phyloP scores from a whole-genome alignment of 306 rosid species.

The Corylus americana region DNA sequence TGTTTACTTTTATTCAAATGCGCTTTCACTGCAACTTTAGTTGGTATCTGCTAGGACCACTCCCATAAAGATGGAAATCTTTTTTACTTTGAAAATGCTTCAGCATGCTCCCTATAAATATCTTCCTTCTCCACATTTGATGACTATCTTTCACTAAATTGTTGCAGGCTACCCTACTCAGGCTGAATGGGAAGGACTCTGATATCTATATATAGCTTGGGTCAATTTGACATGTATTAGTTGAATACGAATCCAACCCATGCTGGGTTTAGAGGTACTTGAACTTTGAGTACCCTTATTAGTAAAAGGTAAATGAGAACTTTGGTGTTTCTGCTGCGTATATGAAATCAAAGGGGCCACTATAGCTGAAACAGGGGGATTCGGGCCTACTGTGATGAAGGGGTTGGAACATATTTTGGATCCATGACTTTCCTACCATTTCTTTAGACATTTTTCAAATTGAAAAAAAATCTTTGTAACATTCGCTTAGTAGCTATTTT shows the following conservation, averaged over 20 bases:
- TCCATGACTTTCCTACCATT: too few relatives aligned
- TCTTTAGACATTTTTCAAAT: too few relatives aligned
- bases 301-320: not conserved
- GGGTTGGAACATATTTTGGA: too few relatives aligned
- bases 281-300: not conserved
- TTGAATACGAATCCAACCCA: not conserved
- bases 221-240: not conserved
- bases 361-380: too few relatives aligned
- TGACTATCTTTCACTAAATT: not conserved
- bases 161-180: slow-evolving; percentile 58
- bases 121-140: not conserved
- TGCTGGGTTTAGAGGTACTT: not conserved
- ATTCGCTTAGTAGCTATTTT: too few relatives aligned
- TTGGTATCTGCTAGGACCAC: too few relatives aligned
- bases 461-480: too few relatives aligned
- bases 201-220: not conserved
- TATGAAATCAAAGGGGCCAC: too few relatives aligned
- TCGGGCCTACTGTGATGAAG: too few relatives aligned
- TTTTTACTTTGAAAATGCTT: not conserved
- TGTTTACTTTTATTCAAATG: too few relatives aligned
- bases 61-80: not conserved
- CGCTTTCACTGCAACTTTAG: too few relatives aligned
- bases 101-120: not conserved
- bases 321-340: not conserved
- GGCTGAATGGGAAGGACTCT: slow-evolving; percentile 37